Evolutionary conservation across 2,329 filamentous ascomycete genomes (phyloP).

Genomic region (Cyphellophora europaea): DNA sequence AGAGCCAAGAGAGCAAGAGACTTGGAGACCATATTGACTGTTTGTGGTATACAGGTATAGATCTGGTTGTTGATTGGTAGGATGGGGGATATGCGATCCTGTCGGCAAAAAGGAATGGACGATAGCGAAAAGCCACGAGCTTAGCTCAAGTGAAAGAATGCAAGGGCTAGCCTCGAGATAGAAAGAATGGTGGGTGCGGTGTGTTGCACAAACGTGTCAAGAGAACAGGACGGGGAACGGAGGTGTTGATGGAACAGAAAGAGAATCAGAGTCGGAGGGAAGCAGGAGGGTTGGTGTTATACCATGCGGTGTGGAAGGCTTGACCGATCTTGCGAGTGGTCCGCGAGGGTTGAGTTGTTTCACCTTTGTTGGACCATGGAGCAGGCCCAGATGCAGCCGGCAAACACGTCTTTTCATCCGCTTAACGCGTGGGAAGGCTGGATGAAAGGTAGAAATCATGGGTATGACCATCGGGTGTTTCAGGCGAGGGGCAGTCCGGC

Average conservation of each 20-base stretch:
- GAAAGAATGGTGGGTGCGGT: constrained; percentile 19
- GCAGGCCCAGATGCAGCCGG: no score
- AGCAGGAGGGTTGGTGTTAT: constrained; percentile 7
- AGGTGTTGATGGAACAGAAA: constrained; percentile 12
- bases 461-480: no score
- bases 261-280: constrained; percentile 6
- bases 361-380: no score
- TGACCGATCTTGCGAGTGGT: no score
- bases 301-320: no score
- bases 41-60: no score
- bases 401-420: no score
- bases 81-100: constrained; percentile 1
- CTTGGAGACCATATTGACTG: constrained; percentile 3
- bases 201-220: constrained; percentile 22
- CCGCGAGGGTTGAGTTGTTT: no score
- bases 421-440: no score
- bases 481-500: no score
- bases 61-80: no score
- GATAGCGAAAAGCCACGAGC: constrained; percentile 12
- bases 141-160: constrained; percentile 17
- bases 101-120: constrained; percentile 1
- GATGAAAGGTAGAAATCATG: no score
- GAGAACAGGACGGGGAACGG: constrained; percentile 17
- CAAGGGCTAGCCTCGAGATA: constrained; percentile 17
- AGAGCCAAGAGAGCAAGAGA: constrained; percentile 12